Evolutionary conservation across 2,329 filamentous ascomycete genomes (phyloP).

Genomic region (Penicillium sp.): DNA sequence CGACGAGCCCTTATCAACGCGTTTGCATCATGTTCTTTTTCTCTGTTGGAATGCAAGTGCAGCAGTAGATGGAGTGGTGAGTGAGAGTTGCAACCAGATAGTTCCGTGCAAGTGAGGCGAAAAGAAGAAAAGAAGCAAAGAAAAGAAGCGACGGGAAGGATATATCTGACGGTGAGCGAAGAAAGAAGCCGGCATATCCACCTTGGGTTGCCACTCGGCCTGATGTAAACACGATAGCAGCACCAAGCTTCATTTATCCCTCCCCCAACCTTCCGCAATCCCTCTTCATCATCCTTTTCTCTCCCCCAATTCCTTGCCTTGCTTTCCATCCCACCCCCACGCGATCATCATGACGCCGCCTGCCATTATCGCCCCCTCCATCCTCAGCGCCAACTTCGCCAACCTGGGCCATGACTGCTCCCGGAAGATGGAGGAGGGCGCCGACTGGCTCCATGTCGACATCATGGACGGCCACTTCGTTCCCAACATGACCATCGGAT

Average conservation of each 20-base stretch:
- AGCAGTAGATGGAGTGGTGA: neutral
- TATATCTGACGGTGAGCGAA: slow-evolving; percentile 18
- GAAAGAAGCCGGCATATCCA: slow-evolving; percentile 20
- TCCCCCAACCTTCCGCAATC: slow-evolving; percentile 1
- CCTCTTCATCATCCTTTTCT: slow-evolving; percentile 4
- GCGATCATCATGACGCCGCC: slow-evolving; percentile 72
- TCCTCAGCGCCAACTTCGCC: slow-evolving; percentile 94
- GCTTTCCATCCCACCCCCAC: slow-evolving; percentile 1
- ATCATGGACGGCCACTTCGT: slow-evolving; percentile 99
- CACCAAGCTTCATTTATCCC: slow-evolving; percentile 13
- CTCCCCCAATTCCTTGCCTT: slow-evolving; percentile 3
- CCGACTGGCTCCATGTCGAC: slow-evolving; percentile 93
- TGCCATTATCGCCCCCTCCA: slow-evolving; percentile 96
- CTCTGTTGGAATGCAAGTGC: neutral
- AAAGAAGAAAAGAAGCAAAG: neutral
- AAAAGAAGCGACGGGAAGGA: neutral
- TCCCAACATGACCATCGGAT: slow-evolving; percentile 95
- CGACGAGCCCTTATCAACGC: slow-evolving; percentile 21
- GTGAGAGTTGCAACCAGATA: neutral
- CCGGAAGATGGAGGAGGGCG: slow-evolving; percentile 78
- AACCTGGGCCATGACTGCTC: slow-evolving; percentile 81
- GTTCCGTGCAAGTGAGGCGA: neutral
- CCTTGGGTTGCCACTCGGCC: slow-evolving; percentile 16
- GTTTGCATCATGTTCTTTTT: slow-evolving; percentile 17
- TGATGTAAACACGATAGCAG: slow-evolving; percentile 14